Evolutionary conservation across 371 early-diverging fungal genomes (phyloP).

Genomic region (Rhizopus stolonifer): DNA sequence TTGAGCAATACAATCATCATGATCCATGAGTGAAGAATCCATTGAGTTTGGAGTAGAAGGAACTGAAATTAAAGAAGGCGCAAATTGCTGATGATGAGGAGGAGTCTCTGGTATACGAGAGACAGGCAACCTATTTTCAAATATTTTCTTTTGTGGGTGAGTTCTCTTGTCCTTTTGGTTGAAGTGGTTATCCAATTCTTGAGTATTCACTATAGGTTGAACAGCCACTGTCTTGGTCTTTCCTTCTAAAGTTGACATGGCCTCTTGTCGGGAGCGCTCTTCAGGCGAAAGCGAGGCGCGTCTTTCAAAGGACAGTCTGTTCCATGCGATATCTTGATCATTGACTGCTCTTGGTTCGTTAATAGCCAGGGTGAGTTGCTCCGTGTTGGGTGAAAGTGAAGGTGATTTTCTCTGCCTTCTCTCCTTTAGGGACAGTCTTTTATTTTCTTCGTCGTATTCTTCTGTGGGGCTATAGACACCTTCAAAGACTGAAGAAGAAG

Average conservation of each 20-base stretch:
- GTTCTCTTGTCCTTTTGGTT: background rate
- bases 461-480: too few species aligned
- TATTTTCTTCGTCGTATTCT: constrained; percentile 1
- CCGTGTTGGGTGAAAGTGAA: constrained; percentile 8
- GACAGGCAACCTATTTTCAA: constrained; percentile 15
- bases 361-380: constrained; percentile 18
- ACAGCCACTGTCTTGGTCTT: constrained; percentile 8
- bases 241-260: constrained; percentile 34
- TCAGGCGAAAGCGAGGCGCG: too few species aligned
- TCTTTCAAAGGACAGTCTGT: too few species aligned
- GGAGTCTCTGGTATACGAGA: constrained; percentile 21
- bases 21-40: constrained; percentile 22
- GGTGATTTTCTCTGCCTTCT: constrained; percentile 22
- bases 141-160: constrained; percentile 1
- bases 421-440: constrained; percentile 14
- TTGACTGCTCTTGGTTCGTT: constrained; percentile 1
- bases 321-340: constrained; percentile 2
- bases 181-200: constrained; percentile 19
- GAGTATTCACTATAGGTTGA: constrained; percentile 11
- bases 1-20: constrained; percentile 8
- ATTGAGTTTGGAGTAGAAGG: constrained; percentile 46
- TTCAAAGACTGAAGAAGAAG: too few species aligned
- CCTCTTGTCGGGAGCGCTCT: constrained; percentile 25
- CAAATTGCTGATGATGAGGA: constrained; percentile 18
- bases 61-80: constrained; percentile 34